Conservation (phyloP, 1,139 yeast genomes). For the Suhomyces yuchorum region DNA sequence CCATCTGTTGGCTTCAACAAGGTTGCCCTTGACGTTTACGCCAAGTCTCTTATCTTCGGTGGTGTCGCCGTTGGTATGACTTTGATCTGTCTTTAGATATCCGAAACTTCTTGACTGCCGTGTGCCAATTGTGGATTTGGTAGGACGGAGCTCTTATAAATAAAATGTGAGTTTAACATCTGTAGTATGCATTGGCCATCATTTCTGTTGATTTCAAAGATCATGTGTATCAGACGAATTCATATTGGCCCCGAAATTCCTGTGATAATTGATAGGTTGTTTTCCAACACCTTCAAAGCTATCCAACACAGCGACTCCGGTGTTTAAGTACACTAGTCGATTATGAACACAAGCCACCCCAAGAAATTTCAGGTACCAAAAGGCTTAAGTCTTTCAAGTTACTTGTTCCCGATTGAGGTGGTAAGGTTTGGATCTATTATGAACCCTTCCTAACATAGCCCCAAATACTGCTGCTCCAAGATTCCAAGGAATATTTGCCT, state of each 20-base stretch:
- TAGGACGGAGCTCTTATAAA: conserved; percentile 3
- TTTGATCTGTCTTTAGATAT: conserved; percentile 16
- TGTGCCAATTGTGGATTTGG: conserved; percentile 6
- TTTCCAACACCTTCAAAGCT: no score
- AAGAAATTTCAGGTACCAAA: conserved; percentile 5
- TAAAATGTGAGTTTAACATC: background rate
- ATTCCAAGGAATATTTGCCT: background rate
- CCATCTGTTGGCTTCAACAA: conserved; percentile 1
- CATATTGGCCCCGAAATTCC: no score
- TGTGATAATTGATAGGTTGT: no score
- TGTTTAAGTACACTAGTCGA: background rate
- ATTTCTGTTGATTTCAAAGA: no score
- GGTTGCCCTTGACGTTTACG: conserved; percentile 19
- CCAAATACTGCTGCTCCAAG: background rate
- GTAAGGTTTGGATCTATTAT: background rate
- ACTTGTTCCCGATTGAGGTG: background rate
- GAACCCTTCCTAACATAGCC: conserved; percentile 6
- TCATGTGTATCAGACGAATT: no score
- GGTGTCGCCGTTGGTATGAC: conserved; percentile 19
- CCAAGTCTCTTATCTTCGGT: conserved; percentile 25
- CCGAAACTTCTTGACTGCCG: conserved; percentile 1
- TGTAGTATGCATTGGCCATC: no score
- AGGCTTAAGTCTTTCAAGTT: background rate
- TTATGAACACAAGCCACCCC: conserved; percentile 7
- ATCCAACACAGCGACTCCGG: background rate